Percentiles rank a stretch among this genome's conserved stretches.
Evolutionary conservation across 805 yeast species (phyloP).

Genomic region (Myxozyma neotropica): DNA sequence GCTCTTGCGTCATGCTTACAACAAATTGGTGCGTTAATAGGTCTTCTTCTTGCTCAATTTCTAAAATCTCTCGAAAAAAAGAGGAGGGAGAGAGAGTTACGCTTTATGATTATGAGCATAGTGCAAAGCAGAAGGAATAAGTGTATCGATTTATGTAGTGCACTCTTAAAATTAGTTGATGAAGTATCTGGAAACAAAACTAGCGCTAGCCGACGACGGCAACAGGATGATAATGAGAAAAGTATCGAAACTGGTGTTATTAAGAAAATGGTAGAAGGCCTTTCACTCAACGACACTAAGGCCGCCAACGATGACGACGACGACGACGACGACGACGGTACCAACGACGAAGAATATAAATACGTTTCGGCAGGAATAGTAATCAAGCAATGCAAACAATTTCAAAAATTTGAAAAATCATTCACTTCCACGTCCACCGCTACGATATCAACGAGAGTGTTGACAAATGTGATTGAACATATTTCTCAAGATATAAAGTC

Average conservation of each 20-base stretch:
- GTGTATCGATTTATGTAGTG: constrained; percentile 11
- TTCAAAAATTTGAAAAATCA: constrained; percentile 17
- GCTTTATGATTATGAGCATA: constrained; percentile 5
- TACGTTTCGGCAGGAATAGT: constrained; percentile 28
- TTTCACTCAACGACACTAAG: not conserved
- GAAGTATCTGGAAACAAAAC: constrained; percentile 13
- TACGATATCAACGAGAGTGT: not conserved
- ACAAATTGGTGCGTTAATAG: constrained; percentile 11
- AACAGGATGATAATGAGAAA: not conserved
- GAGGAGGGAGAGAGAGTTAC: not conserved
- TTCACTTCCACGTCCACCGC: not conserved
- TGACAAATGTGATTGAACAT: not conserved
- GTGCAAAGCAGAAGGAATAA: constrained; percentile 8
- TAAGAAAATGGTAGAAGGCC: not conserved
- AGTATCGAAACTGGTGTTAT: not conserved
- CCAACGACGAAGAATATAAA: constrained; percentile 2
- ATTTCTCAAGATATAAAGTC: not conserved
- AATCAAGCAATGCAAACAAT: constrained; percentile 7
- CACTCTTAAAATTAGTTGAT: constrained; percentile 15
- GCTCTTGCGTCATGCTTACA: constrained; percentile 15
- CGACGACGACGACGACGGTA: not conserved
- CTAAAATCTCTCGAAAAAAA: not conserved
- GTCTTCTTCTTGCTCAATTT: constrained; percentile 7
- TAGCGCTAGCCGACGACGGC: not conserved
- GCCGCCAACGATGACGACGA: not conserved